A percentile compares a stretch with the other conserved stretches of the same genome.
phyloP scores from a whole-genome alignment of 306 rosid species.

The Dryas drummondii region DNA sequence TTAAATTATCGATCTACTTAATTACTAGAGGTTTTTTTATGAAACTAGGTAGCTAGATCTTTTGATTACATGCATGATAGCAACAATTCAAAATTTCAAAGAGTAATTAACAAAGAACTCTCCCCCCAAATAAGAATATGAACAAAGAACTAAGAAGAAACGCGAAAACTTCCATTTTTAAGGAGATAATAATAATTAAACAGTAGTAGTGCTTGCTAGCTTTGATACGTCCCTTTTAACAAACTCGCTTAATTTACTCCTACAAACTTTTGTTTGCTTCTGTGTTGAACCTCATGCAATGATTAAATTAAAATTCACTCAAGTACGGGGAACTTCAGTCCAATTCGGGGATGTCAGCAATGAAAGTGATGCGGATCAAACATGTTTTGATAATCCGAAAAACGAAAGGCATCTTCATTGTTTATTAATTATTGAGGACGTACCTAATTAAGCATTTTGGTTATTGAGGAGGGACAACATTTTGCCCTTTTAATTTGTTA shows the following conservation, averaged over 20 bases:
- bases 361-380: no score
- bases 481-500: constrained; percentile 9
- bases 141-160: not conserved
- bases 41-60: not conserved
- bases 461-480: not conserved
- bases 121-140: no score
- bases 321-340: not conserved
- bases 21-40: no score
- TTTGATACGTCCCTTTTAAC: constrained; percentile 27
- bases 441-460: not conserved
- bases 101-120: not conserved
- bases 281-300: not conserved
- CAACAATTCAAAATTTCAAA: not conserved
- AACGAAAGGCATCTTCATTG: no score
- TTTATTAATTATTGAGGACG: not conserved
- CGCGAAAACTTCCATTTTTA: not conserved
- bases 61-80: not conserved
- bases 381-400: no score
- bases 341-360: not conserved
- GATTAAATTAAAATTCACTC: no score
- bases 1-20: no score
- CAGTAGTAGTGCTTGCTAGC: not conserved
- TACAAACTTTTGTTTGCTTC: not conserved
- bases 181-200: not conserved
- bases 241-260: constrained; percentile 3